Percentiles rank a stretch among this genome's conserved stretches.
phyloP scores from a whole-genome alignment of 306 rosid genomes.

The Corylus avellana region DNA sequence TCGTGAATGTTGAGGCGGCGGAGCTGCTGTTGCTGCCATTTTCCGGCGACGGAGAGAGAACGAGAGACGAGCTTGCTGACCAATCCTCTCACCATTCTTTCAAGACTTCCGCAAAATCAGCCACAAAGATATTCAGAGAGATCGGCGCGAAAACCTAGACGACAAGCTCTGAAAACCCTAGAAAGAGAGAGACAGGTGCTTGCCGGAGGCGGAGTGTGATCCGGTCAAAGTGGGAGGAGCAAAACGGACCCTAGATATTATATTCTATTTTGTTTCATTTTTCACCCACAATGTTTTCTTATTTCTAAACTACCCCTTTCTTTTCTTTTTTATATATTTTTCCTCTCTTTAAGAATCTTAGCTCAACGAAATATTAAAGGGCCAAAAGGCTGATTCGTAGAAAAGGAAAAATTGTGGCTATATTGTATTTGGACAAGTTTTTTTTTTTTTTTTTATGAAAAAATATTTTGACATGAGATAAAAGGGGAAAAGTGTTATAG shows the following conservation, averaged over 20 bases:
- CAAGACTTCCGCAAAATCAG: neutral
- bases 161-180: neutral
- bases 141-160: neutral
- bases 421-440: no score
- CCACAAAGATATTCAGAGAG: neutral
- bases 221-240: constrained; percentile 9
- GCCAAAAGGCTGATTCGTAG: no score
- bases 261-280: neutral
- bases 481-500: no score
- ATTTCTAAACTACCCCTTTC: neutral
- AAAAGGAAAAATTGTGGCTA: no score
- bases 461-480: no score
- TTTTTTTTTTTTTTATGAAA: no score
- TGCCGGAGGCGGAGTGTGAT: constrained; percentile 27
- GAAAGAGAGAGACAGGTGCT: neutral
- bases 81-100: constrained; percentile 75
- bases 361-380: no score
- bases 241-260: constrained; percentile 40
- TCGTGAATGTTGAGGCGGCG: constrained; percentile 99
- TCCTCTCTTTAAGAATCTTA: no score
- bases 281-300: neutral
- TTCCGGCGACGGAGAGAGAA: constrained; percentile 90
- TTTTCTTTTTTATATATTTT: neutral
- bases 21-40: constrained; percentile 95
- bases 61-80: constrained; percentile 79